Conservation (phyloP, 106 monocot genomes). For the Dioscorea dumetorum region DNA sequence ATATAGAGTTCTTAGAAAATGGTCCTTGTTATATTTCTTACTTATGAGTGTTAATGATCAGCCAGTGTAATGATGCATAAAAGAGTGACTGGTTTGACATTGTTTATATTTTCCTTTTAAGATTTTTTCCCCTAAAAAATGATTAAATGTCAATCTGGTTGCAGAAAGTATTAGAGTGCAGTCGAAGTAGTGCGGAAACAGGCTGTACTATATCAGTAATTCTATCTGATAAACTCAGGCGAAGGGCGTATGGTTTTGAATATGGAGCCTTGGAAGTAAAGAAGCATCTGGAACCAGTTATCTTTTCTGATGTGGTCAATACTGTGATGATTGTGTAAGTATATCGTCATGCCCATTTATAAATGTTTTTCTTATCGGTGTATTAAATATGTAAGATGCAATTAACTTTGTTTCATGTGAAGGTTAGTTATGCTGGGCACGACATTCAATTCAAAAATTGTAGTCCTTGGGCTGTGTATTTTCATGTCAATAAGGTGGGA, state of each 20-base stretch:
- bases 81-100: no score
- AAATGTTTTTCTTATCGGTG: constrained; percentile 8
- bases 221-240: constrained; percentile 50
- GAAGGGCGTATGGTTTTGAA: constrained; percentile 70
- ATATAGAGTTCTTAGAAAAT: no score
- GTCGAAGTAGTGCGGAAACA: constrained; percentile 14
- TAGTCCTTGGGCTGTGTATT: constrained; percentile 58
- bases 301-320: constrained; percentile 70
- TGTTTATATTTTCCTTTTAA: no score
- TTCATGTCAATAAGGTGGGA: constrained; percentile 54
- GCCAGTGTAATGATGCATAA: no score
- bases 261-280: constrained; percentile 79
- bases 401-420: constrained; percentile 2
- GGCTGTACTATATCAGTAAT: constrained; percentile 34
- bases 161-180: constrained; percentile 61
- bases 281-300: constrained; percentile 62
- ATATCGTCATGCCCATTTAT: not conserved
- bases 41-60: no score
- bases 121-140: no score
- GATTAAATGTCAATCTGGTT: not conserved
- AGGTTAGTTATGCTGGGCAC: constrained; percentile 32
- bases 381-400: not conserved
- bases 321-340: constrained; percentile 79
- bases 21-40: no score
- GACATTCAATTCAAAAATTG: constrained; percentile 15